Evolutionary conservation across 495 filamentous ascomycete species (phyloP), one percentile per base, ranked within the genome.

Genomic region (Aspergillus hancockii): DNA sequence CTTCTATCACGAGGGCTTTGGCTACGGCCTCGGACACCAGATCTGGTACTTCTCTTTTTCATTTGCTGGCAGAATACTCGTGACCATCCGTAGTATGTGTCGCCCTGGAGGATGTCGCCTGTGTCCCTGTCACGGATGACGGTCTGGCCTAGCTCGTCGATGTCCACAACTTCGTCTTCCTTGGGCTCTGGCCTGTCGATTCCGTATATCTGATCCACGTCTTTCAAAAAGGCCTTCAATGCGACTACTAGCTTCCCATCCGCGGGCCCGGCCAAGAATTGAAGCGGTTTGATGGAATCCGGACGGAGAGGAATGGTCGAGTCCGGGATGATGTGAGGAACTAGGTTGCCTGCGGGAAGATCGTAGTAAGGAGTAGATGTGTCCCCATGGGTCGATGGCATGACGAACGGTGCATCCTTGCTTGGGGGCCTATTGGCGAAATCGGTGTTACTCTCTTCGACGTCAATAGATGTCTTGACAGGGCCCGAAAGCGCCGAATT

Each of bases 61-160:
- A 93, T 95, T 60, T 87, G 86, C 62, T 90, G 80, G 73, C 90
- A 95, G 62, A 95, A 96, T 8, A 76, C 72, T 46, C 81, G 83
- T 14, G 89, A 92, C 92, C 92, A 96, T 38, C 90, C 92, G 67
- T 94, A 94, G 66, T 96, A 95, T 8, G 85, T 86, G 32, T 93
- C 86, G 8, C 86, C 85, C n/a, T 73, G 65, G 10, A 77, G 54
- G 19, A 86, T 71, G 13, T 90, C 84, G 0, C 85, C 86, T 1
- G 80, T 84, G 10, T 81, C 78, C 58, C 84, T 81, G 56, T 90
- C 85, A 2, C 80, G 69, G 12, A 86, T 67, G 10, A 92, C 72
- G 8, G 76, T 69, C 67, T 93, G 88, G 18, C 92, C 92, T 28
- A 96, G 77, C 57, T 87, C 84, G 64, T 92, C 87, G 19, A 92